These are phyloP conservation scores for Gnaphalium uliginosum DNA, from an alignment of 129 eudicot species.

Conservation along the genomic window DNA sequence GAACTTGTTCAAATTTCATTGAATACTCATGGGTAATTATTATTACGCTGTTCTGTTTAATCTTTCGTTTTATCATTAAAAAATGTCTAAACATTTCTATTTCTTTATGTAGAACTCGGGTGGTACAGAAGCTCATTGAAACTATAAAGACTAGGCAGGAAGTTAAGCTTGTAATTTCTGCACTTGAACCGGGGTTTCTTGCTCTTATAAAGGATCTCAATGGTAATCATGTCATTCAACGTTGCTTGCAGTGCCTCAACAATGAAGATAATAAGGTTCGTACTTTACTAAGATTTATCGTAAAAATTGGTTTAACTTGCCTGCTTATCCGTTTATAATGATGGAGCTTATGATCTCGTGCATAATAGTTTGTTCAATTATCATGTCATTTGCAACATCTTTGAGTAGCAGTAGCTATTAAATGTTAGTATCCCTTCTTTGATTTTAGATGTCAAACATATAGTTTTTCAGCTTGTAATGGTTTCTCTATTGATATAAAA, in stretches of 20 bases:
- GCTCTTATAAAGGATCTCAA: slow-evolving; percentile 66
- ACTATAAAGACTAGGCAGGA: slow-evolving; percentile 62
- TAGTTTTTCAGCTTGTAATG: neutral
- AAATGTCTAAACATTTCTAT: neutral
- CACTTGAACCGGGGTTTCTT: slow-evolving; percentile 77
- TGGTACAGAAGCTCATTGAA: slow-evolving; percentile 80
- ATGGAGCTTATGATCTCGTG: neutral
- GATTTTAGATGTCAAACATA: slow-evolving; percentile 21
- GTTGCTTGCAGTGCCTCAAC: slow-evolving; percentile 69
- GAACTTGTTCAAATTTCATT: slow-evolving; percentile 60
- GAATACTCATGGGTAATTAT: slow-evolving; percentile 71
- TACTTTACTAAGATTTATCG: neutral
- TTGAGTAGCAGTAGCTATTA: slow-evolving; percentile 11
- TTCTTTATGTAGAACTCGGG: slow-evolving; percentile 61
- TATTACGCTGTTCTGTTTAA: neutral
- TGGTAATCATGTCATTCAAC: slow-evolving; percentile 76
- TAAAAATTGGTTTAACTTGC: neutral
- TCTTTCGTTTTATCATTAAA: neutral
- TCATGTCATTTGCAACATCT: neutral
- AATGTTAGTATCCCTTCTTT: neutral
- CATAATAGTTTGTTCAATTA: neutral
- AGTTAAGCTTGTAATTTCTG: slow-evolving; percentile 52
- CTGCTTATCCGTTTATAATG: slow-evolving; percentile 1
- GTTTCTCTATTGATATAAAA: neutral
- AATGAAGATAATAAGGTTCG: slow-evolving; percentile 67